phyloP scores from a whole-genome alignment of 139 green algal species.

The Chlorella sorokiniana region DNA sequence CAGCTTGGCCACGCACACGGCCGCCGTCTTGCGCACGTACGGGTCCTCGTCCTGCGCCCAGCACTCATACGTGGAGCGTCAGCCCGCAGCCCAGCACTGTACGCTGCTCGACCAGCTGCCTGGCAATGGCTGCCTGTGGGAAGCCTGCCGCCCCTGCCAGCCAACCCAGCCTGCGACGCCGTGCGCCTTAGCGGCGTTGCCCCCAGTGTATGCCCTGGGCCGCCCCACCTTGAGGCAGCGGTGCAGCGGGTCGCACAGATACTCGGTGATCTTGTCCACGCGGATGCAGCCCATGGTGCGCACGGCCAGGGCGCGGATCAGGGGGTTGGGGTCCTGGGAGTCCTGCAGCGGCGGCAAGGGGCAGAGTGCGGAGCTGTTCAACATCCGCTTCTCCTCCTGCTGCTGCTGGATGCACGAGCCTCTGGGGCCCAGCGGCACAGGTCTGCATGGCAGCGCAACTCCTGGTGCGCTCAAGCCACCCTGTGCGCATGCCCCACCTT shows the following conservation, averaged over 20 bases:
- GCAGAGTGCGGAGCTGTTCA: background rate
- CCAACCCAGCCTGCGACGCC: background rate
- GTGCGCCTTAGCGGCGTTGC: no score
- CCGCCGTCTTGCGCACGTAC: constrained; percentile 98
- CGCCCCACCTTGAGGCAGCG: constrained; percentile 27
- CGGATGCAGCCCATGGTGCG: constrained; percentile 99
- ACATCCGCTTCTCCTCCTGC: no score
- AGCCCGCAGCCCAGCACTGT: no score
- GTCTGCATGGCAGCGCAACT: no score
- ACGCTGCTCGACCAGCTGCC: no score
- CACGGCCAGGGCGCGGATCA: constrained; percentile 96
- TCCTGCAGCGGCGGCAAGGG: constrained; percentile 69
- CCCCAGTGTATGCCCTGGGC: background rate
- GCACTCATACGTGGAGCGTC: no score
- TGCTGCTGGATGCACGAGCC: no score
- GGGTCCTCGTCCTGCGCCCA: constrained; percentile 76
- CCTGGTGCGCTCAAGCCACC: no score
- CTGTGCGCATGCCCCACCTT: constrained; percentile 68
- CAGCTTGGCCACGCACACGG: constrained; percentile 98
- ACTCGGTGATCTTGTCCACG: constrained; percentile 99
- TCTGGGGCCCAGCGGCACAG: no score
- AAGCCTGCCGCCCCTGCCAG: no score
- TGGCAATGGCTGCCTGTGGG: no score
- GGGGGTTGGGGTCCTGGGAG: constrained; percentile 96
- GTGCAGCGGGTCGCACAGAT: constrained; percentile 96